Evolutionary conservation across 1,284 basidiomycete species (phyloP).

Genomic region (Tetrapyrgos nigripes): DNA sequence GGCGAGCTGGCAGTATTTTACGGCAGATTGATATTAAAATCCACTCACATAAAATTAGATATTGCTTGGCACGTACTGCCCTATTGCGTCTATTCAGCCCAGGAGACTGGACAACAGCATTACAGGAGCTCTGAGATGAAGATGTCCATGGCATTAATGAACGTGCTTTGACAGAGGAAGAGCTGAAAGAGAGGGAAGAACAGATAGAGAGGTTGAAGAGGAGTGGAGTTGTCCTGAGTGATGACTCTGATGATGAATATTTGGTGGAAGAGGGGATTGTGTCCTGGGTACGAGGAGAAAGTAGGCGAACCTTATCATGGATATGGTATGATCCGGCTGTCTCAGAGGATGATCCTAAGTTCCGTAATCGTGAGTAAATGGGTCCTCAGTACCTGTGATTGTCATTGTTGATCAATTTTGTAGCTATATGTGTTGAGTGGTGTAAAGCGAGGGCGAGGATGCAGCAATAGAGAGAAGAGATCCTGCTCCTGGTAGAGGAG

Average conservation of each 20-base stretch:
- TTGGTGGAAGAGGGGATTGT: no score
- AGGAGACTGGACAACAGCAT: constrained; percentile 9
- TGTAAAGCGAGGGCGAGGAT: constrained; percentile 11
- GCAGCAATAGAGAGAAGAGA: constrained; percentile 4
- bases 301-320: no score
- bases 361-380: no score
- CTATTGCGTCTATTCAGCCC: constrained; percentile 6
- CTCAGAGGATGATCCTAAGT: no score
- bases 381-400: no score
- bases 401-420: no score
- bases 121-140: constrained; percentile 1
- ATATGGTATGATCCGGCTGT: no score
- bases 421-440: no score
- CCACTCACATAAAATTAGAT: not conserved
- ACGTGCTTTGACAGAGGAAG: constrained; percentile 10
- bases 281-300: no score
- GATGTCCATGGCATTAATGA: constrained; percentile 18
- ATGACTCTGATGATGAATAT: no score
- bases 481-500: constrained; percentile 6
- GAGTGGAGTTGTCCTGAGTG: no score
- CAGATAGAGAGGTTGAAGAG: constrained; percentile 10
- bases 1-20: not conserved
- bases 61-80: constrained; percentile 1
- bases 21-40: constrained; percentile 7
- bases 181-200: constrained; percentile 2